phyloP scores from a whole-genome alignment of 768 basidiomycete species.

The Lentinula sp. region DNA sequence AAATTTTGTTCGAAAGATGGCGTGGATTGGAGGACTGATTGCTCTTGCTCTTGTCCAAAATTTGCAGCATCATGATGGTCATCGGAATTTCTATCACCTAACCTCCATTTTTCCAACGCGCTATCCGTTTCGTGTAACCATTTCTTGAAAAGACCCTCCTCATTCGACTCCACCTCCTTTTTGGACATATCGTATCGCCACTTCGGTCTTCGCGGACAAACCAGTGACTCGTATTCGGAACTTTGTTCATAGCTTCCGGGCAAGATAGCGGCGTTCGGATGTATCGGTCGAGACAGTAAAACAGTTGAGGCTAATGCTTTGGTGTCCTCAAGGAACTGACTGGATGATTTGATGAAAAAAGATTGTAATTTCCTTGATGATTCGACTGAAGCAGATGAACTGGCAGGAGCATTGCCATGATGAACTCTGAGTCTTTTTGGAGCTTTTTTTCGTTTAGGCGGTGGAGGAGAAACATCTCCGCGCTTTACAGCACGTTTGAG shows the following conservation, averaged over 20 bases:
- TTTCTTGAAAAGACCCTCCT: constrained; percentile 75
- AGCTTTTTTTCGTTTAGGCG: constrained; percentile 20
- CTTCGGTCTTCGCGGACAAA: constrained; percentile 70
- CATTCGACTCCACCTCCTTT: constrained; percentile 84
- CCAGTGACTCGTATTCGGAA: constrained; percentile 16
- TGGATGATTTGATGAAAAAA: constrained; percentile 58
- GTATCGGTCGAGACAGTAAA: constrained; percentile 53
- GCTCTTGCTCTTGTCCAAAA: neutral
- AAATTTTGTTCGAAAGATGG: constrained; percentile 86
- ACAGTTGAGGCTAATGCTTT: constrained; percentile 47
- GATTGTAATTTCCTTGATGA: constrained; percentile 57
- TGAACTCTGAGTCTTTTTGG: neutral
- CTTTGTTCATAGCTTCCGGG: constrained; percentile 14
- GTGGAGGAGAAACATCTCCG: constrained; percentile 49
- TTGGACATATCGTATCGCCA: constrained; percentile 87
- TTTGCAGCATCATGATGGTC: constrained; percentile 10
- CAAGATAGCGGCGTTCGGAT: constrained; percentile 30
- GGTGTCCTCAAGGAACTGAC: constrained; percentile 54
- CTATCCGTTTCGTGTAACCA: constrained; percentile 70
- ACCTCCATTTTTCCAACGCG: constrained; percentile 47
- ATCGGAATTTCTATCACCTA: constrained; percentile 7
- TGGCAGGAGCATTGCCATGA: neutral
- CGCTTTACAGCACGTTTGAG: constrained; percentile 82
- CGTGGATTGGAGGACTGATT: constrained; percentile 37
- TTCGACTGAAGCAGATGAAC: neutral